Evolutionary conservation across 2,329 filamentous ascomycete genomes (phyloP), one percentile per base, ranked within the genome.

Genomic region (Colletotrichum sp.): DNA sequence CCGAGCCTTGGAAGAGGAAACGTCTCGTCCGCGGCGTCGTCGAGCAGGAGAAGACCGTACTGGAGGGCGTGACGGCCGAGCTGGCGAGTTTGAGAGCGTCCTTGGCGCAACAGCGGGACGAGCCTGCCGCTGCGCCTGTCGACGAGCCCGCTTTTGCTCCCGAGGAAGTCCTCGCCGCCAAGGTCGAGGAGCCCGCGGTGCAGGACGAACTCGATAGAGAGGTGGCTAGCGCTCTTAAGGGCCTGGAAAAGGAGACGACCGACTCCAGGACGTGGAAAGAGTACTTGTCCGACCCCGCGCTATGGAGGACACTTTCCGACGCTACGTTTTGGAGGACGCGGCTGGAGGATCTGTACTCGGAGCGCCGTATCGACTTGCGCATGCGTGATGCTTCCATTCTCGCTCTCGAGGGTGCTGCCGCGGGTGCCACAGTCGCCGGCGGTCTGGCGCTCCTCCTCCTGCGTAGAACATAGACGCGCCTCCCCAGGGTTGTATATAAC

Each of bases 1-100:
- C 98, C 77, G 96, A 99, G 89, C 97, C 97, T 6, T 99, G 96
- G 95, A 92, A 96, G 80, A 89, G 97, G 80, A 90, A 88, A 81
- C 89, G 95, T 80, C 90, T 99, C 77, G 95, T 99, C 74, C 92
- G 90, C 79, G 96, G 94, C 28, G 95, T 97, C 80, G 94, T 95
- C 79, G 94, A 95, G 80, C 94, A 95, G 81, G 94, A 95, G 83
- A 92, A 93, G 86, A 90, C 85, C 18, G 83, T 88, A 30, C 82
- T 91, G 67, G 87, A 91, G 52, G 86, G 89, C 62, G 87, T 91
- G 12, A 83, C 86, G 71, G 80, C 80, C 49, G 85, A 89, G 80
- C 81, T 90, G 49, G 83, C 80, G 32, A 81, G 81, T 52, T 81
- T 87, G 34, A 81, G 78, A 71, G 78, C 77, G 5, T 80, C 78